phyloP scores from a whole-genome alignment of 2,329 filamentous ascomycete species.

The Teratosphaeriaceae sp. region DNA sequence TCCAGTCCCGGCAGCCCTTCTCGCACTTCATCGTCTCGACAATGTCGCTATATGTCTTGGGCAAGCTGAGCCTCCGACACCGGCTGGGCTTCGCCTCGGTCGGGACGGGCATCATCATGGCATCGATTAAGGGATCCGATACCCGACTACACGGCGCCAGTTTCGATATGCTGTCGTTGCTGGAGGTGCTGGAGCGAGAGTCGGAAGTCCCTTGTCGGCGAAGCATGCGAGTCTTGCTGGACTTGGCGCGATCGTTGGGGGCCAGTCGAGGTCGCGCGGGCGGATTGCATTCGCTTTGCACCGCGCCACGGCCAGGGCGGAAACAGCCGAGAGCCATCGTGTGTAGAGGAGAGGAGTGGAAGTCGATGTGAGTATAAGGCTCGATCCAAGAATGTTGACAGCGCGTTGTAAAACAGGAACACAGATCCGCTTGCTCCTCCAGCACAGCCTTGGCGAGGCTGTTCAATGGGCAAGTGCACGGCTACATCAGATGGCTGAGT shows the following conservation, averaged over 20 bases:
- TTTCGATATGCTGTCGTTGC: constrained; percentile 26
- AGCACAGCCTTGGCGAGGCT: constrained; percentile 6
- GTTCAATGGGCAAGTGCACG: not conserved
- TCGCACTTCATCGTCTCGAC: constrained; percentile 26
- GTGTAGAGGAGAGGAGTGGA: constrained; percentile 3
- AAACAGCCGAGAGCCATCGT: constrained; percentile 27
- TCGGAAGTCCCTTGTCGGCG: constrained; percentile 19
- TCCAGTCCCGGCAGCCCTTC: constrained; percentile 28
- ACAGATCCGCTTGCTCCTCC: no score
- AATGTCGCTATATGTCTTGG: constrained; percentile 27
- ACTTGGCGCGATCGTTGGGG: constrained; percentile 6
- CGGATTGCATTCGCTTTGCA: constrained; percentile 6
- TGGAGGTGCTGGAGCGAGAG: constrained; percentile 23
- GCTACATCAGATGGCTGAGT: constrained; percentile 6
- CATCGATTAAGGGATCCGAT: constrained; percentile 25
- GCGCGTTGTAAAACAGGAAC: no score
- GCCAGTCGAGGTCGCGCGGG: not conserved
- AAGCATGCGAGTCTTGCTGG: constrained; percentile 11
- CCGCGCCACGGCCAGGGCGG: constrained; percentile 13
- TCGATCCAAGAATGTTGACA: no score
- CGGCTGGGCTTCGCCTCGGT: constrained; percentile 18
- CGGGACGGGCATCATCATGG: constrained; percentile 30
- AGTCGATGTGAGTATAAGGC: no score
- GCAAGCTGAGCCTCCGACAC: constrained; percentile 26
- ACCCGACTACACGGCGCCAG: constrained; percentile 25